Conservation (phyloP, 805 yeast genomes). For the Huiozyma sinensis region DNA sequence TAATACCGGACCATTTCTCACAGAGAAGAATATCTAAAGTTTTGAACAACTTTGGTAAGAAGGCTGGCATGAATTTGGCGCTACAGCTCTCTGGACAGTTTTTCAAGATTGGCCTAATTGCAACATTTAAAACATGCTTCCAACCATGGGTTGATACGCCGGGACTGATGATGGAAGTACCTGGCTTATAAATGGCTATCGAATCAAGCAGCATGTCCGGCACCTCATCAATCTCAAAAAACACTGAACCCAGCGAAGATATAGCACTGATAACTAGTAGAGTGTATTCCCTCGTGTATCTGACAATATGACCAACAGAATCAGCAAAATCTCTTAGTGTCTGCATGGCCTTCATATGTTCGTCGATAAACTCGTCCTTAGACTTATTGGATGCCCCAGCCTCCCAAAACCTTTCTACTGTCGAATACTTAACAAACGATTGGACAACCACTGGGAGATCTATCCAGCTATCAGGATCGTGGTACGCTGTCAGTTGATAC, state of each 20-base stretch:
- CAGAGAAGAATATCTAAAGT: conserved; percentile 67
- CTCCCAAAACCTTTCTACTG: conserved; percentile 96
- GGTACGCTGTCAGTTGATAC: conserved; percentile 88
- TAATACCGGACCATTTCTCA: conserved; percentile 53
- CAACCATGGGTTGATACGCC: conserved; percentile 93
- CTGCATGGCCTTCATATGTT: conserved; percentile 85
- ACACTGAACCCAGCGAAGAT: conserved; percentile 77
- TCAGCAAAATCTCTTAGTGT: conserved; percentile 95
- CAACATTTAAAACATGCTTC: conserved; percentile 91
- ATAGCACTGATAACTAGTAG: conserved; percentile 82
- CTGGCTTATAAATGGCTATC: conserved; percentile 56
- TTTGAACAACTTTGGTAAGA: conserved; percentile 64
- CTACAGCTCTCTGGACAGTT: conserved; percentile 74
- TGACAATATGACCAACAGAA: conserved; percentile 87
- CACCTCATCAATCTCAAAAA: conserved; percentile 76
- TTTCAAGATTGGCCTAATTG: conserved; percentile 74
- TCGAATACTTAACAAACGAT: conserved; percentile 79
- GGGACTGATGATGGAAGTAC: conserved; percentile 36
- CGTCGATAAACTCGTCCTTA: conserved; percentile 88
- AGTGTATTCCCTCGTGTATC: conserved; percentile 95
- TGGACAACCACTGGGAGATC: conserved; percentile 83
- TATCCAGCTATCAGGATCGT: conserved; percentile 86
- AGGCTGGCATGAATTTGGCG: conserved; percentile 58
- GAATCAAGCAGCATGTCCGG: conserved; percentile 75
- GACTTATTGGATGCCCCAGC: conserved; percentile 93